Conservation (phyloP, 1,284 basidiomycete species). For the Porogramme epimiltina region DNA sequence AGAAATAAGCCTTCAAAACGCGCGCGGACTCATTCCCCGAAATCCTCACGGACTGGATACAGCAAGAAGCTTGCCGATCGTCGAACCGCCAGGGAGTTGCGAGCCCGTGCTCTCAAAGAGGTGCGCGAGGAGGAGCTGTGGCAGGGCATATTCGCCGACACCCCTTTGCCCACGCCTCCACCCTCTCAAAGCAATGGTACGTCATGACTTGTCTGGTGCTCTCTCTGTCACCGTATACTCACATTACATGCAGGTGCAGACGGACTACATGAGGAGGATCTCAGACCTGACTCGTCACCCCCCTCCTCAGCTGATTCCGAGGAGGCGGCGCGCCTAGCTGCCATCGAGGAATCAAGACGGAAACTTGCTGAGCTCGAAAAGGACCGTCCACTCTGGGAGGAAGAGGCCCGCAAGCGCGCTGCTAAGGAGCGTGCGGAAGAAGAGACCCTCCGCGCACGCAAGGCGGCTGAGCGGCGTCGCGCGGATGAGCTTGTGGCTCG, state of each 20-base stretch:
- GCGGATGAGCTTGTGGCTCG: conserved; percentile 32
- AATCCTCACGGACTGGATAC: conserved; percentile 38
- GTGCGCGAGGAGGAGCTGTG: conserved; percentile 40
- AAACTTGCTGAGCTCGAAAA: conserved; percentile 71
- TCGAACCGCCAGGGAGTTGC: conserved; percentile 28
- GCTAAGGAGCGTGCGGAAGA: conserved; percentile 48
- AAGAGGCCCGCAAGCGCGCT: conserved; percentile 47
- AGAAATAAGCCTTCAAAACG: conserved; percentile 14
- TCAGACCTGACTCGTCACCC: neutral
- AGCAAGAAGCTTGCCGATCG: conserved; percentile 42
- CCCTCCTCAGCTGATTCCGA: conserved; percentile 25
- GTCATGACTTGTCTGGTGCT: too few relatives aligned
- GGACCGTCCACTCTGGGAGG: conserved; percentile 65
- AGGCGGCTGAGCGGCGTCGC: conserved; percentile 38
- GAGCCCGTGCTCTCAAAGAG: conserved; percentile 34
- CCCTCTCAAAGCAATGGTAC: conserved; percentile 11
- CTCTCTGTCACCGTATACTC: too few relatives aligned
- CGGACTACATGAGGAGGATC: neutral
- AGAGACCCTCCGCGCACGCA: conserved; percentile 36
- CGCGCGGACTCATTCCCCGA: conserved; percentile 30
- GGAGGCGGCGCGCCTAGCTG: conserved; percentile 41
- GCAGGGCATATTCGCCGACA: conserved; percentile 37
- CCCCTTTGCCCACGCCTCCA: conserved; percentile 9
- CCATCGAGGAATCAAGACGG: conserved; percentile 64
- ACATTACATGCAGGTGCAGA: too few relatives aligned